Evolutionary conservation across 2,329 filamentous ascomycete species (phyloP).

Genomic region (Pseudogymnoascus sp.): DNA sequence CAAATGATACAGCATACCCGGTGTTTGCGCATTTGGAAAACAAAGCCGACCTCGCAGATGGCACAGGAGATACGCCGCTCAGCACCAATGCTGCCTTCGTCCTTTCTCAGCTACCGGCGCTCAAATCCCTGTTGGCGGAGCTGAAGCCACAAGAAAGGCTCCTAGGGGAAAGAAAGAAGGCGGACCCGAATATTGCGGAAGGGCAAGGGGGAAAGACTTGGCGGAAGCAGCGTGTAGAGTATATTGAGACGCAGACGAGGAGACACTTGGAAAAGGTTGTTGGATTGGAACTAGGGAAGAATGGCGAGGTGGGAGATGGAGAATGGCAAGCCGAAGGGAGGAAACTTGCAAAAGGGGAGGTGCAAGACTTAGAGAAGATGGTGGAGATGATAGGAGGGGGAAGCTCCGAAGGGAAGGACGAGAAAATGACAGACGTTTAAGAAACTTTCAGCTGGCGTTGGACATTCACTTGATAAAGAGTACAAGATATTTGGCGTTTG

Average conservation of each 20-base stretch:
- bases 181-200: slow-evolving; percentile 19
- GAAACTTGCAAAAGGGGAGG: slow-evolving; percentile 44
- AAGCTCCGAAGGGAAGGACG: slow-evolving; percentile 9
- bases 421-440: slow-evolving; percentile 10
- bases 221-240: slow-evolving; percentile 66
- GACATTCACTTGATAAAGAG: slow-evolving; percentile 2
- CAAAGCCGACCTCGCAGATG: slow-evolving; percentile 43
- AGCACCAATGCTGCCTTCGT: slow-evolving; percentile 71
- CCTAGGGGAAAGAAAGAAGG: slow-evolving; percentile 26
- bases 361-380: slow-evolving; percentile 49
- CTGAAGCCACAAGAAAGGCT: slow-evolving; percentile 57
- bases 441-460: background rate
- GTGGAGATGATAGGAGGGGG: slow-evolving; percentile 38
- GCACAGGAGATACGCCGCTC: slow-evolving; percentile 49
- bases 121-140: slow-evolving; percentile 62
- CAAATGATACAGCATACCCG: slow-evolving; percentile 18
- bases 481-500: background rate
- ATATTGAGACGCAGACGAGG: slow-evolving; percentile 73
- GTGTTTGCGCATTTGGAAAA: slow-evolving; percentile 52
- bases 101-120: slow-evolving; percentile 72
- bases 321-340: slow-evolving; percentile 54
- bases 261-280: slow-evolving; percentile 66
- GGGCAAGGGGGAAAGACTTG: slow-evolving; percentile 44
- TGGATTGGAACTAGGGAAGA: slow-evolving; percentile 56
- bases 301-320: slow-evolving; percentile 57